Evolutionary conservation across 441 rosid genomes (phyloP).

Genomic region (Euphorbia celastroides): DNA sequence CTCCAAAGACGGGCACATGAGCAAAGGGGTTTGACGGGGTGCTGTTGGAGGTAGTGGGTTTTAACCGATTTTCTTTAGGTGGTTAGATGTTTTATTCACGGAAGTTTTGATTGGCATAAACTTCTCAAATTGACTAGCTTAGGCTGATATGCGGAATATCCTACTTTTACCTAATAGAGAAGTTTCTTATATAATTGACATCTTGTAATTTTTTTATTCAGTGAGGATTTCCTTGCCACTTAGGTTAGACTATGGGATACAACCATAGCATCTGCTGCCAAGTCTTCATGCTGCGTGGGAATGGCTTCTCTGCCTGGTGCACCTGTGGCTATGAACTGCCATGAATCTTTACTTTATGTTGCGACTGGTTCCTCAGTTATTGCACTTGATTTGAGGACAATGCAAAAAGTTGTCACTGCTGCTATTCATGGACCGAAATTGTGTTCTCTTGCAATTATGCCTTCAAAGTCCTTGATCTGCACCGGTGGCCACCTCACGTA

Average conservation of each 20-base stretch:
- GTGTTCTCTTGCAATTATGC: conserved; percentile 38
- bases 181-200: background rate
- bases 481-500: conserved; percentile 54
- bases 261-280: conserved; percentile 37
- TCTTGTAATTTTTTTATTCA: conserved; percentile 2
- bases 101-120: background rate
- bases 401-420: conserved; percentile 43
- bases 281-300: conserved; percentile 68
- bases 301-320: conserved; percentile 47
- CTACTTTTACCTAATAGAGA: background rate
- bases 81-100: background rate
- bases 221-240: conserved; percentile 7
- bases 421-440: conserved; percentile 33
- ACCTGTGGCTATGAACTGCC: conserved; percentile 50
- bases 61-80: background rate
- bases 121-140: background rate
- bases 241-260: conserved; percentile 76
- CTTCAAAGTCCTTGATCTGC: conserved; percentile 48
- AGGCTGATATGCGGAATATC: background rate
- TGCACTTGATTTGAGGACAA: conserved; percentile 57
- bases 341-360: conserved; percentile 53
- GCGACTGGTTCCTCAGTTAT: conserved; percentile 56
- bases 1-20: background rate
- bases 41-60: background rate
- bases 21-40: background rate